phyloP scores from a whole-genome alignment of 768 basidiomycete species.

The Cyclocybe aegerita region DNA sequence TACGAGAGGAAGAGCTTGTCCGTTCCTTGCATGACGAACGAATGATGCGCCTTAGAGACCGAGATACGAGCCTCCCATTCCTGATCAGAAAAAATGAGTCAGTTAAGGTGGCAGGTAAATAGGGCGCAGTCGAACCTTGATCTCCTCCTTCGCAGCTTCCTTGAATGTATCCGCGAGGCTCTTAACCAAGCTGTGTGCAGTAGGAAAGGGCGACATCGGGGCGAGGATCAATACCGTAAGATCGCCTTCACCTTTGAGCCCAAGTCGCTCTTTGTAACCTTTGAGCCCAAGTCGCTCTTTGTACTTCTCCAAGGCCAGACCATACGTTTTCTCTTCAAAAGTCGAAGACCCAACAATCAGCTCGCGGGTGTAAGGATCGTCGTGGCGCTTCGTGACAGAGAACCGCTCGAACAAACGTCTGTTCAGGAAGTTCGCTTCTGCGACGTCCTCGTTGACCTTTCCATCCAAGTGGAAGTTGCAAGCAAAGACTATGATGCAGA shows the following conservation, averaged over 20 bases:
- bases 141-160: constrained; percentile 30
- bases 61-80: constrained; percentile 29
- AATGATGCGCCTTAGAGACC: constrained; percentile 26
- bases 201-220: constrained; percentile 42
- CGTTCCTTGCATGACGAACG: constrained; percentile 37
- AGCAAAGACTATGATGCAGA: constrained; percentile 44
- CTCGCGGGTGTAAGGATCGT: constrained; percentile 19
- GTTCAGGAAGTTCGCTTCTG: constrained; percentile 42
- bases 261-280: constrained; percentile 35
- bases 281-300: constrained; percentile 35
- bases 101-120: not conserved
- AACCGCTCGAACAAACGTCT: constrained; percentile 35
- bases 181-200: constrained; percentile 23
- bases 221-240: constrained; percentile 36
- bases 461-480: constrained; percentile 38
- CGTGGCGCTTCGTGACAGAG: constrained; percentile 27
- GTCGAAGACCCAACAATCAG: constrained; percentile 30
- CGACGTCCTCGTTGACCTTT: constrained; percentile 32
- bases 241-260: constrained; percentile 26
- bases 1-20: constrained; percentile 31
- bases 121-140: constrained; percentile 24
- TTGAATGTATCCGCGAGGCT: constrained; percentile 33
- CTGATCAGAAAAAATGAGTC: constrained; percentile 5
- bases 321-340: constrained; percentile 32
- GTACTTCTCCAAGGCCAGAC: constrained; percentile 30